Evolutionary conservation across 2,329 filamentous ascomycete species (phyloP), one percentile per base, ranked within the genome.

Genomic region (Fusarium penzigii): DNA sequence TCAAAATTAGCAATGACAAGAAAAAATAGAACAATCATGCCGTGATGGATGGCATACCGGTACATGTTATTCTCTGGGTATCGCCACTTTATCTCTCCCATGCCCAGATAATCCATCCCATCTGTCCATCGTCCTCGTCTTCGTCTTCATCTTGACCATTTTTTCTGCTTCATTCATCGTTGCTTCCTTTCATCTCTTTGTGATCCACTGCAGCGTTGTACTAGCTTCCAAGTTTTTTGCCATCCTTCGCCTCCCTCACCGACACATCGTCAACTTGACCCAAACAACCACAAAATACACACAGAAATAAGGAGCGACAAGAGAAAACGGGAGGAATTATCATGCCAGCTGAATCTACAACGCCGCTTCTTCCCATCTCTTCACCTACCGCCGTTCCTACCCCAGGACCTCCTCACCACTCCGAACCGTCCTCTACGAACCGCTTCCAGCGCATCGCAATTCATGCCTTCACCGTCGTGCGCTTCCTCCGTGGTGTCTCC

Each of bases 401-500:
- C 12, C 52, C 54, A 6, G 42, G 11, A 2, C 20, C 17, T 2
- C 36, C 42, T 12, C n/a, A 39, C 41, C 42, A 32, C 50, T 11
- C 40, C 25, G 49, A 46, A n/a, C 57, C 49, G 8, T 53, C 48
- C 16, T 41, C 58, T 6, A 56, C 56, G 13, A 48, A 42, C 20
- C 49, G 58, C 46, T 48, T 63, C 6, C 67, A 67, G 43, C 51
- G 56, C 48, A 20, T 57, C 36, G 60, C 65, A 41, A 59, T 68
- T 32, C 44, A 53, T 5, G 48, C 58, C 34, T 65, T 70, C 17
- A 59, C 61, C 9, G 42, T 57, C 25, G 56, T 65, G 8, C 68
- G 68, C 54, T 52, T 68, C 43, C 39, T 63, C 13, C 65, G 68
- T 43, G 68, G 67, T 44, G 41, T 69, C 17, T 61, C 59, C 14